These are phyloP conservation scores for Phellopilus nigrolimitatus DNA, from an alignment of 1,284 basidiomycete genomes.

Conservation along the genomic window DNA sequence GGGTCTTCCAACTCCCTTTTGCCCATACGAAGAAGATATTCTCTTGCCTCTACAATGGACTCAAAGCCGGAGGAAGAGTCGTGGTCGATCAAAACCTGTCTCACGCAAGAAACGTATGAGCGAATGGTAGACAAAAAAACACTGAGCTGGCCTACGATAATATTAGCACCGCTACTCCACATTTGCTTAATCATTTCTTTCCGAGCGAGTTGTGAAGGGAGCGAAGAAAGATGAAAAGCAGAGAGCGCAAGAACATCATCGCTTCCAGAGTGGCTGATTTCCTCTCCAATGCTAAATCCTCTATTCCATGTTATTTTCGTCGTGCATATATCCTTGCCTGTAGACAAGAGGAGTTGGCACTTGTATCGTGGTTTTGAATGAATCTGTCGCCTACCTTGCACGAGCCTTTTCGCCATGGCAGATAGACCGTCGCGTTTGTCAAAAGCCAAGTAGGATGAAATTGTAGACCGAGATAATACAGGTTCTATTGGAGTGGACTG, in stretches of 20 bases:
- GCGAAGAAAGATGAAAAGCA: slow-evolving; percentile 78
- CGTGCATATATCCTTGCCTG: slow-evolving; percentile 45
- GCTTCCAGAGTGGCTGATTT: slow-evolving; percentile 35
- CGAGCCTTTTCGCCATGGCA: slow-evolving; percentile 57
- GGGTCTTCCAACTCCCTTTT: slow-evolving; percentile 49
- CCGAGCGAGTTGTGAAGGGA: slow-evolving; percentile 58
- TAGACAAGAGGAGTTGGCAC: slow-evolving; percentile 3
- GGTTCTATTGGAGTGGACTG: slow-evolving; percentile 32
- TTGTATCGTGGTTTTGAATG: slow-evolving; percentile 12
- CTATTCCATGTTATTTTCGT: slow-evolving; percentile 52
- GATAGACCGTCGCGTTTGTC: slow-evolving; percentile 69
- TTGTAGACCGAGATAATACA: slow-evolving; percentile 42
- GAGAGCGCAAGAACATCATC: slow-evolving; percentile 70
- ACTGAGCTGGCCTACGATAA: slow-evolving; percentile 50
- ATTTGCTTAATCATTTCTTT: slow-evolving; percentile 74
- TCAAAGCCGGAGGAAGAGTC: slow-evolving; percentile 77
- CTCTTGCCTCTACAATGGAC: slow-evolving; percentile 77
- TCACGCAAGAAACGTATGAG: slow-evolving; percentile 22
- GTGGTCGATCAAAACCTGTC: slow-evolving; percentile 83
- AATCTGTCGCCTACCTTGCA: slow-evolving; percentile 39
- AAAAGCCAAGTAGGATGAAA: slow-evolving; percentile 60
- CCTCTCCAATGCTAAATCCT: slow-evolving; percentile 45
- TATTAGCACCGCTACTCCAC: slow-evolving; percentile 86
- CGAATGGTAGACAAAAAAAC: slow-evolving; percentile 22
- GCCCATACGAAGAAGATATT: slow-evolving; percentile 70